Conservation (phyloP, 345 rosid species). For the Cardamine resedifolia region DNA sequence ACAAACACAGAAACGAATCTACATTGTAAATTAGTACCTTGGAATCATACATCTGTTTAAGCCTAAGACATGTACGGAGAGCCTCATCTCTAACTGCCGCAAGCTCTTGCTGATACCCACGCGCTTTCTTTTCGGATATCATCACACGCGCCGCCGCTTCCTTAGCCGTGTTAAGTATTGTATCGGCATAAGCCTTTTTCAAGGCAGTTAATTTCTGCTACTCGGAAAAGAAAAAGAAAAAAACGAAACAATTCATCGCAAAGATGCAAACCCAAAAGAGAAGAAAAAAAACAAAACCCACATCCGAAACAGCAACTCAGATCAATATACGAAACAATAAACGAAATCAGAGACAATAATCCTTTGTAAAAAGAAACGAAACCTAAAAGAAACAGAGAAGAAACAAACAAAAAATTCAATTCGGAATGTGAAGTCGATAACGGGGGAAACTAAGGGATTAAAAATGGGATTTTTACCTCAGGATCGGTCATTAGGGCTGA, state of each 20-base stretch:
- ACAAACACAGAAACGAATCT: conserved; percentile 1
- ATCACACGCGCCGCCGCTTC: conserved; percentile 91
- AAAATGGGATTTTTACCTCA: conserved; percentile 33
- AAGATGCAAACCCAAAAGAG: conserved; percentile 14
- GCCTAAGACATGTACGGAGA: conserved; percentile 69
- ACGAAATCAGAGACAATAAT: conserved; percentile 15
- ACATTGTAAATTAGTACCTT: conserved; percentile 53
- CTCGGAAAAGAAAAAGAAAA: conserved; percentile 9
- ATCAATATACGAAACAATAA: conserved; percentile 11
- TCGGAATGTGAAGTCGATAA: conserved; percentile 7
- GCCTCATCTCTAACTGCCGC: conserved; percentile 68
- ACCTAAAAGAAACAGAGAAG: conserved; percentile 39
- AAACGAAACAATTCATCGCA: conserved; percentile 24
- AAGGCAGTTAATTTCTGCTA: conserved; percentile 73
- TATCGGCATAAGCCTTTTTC: conserved; percentile 96
- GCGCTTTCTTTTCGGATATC: conserved; percentile 76
- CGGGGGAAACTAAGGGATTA: conserved; percentile 1
- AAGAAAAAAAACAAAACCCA: conserved; percentile 31
- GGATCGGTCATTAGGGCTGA: conserved; percentile 38
- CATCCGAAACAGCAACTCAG: background rate
- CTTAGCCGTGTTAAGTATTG: conserved; percentile 79
- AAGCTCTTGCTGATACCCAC: conserved; percentile 69
- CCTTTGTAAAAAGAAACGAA: background rate
- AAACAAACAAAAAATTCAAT: background rate
- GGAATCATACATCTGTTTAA: conserved; percentile 76